Evolutionary conservation across 495 filamentous ascomycete genomes (phyloP).

Genomic region (Penicillium alfredii): DNA sequence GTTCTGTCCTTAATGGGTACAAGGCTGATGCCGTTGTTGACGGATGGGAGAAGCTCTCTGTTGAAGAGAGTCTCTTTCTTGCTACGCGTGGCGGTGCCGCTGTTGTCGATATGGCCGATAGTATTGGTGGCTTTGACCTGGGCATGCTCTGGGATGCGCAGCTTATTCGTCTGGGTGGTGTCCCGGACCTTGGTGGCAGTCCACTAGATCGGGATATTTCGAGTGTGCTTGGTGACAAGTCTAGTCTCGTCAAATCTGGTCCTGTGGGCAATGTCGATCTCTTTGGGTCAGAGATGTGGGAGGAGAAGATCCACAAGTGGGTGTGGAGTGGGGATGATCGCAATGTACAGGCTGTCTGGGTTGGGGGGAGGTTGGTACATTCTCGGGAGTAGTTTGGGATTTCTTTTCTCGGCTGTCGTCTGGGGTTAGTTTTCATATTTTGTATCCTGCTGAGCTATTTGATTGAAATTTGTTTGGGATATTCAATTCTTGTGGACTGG

Average conservation of each 20-base stretch:
- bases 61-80: neutral
- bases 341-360: slow-evolving; percentile 76
- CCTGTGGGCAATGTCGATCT: slow-evolving; percentile 53
- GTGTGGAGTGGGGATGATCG: slow-evolving; percentile 81
- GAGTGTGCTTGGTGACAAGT: neutral
- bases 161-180: slow-evolving; percentile 53
- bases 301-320: slow-evolving; percentile 80
- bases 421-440: too few species aligned
- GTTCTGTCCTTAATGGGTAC: too few species aligned
- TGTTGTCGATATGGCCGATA: slow-evolving; percentile 59
- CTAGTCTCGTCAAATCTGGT: neutral
- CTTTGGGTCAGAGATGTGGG: slow-evolving; percentile 80
- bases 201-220: neutral
- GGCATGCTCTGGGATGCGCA: slow-evolving; percentile 84
- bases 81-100: slow-evolving; percentile 57
- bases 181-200: slow-evolving; percentile 1
- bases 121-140: slow-evolving; percentile 66
- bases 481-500: too few species aligned
- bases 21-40: neutral
- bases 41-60: neutral
- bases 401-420: too few species aligned
- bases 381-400: slow-evolving; percentile 18
- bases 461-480: too few species aligned
- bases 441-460: too few species aligned
- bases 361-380: slow-evolving; percentile 72